These are phyloP conservation scores for Claviceps spartinae DNA, from an alignment of 2,329 filamentous ascomycete species.

Conservation along the genomic window DNA sequence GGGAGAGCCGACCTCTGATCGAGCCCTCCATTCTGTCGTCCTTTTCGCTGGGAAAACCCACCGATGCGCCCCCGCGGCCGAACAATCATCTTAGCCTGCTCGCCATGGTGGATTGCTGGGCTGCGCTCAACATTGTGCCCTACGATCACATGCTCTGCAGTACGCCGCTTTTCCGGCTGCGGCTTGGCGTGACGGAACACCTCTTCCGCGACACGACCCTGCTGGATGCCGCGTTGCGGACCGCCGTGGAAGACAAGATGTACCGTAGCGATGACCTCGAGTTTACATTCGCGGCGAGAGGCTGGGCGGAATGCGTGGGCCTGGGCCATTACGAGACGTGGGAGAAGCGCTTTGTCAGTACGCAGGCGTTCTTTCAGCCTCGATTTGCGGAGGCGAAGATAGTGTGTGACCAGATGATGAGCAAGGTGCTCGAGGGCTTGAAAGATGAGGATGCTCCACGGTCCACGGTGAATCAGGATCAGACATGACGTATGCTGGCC, in stretches of 20 bases:
- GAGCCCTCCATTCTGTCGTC: constrained; percentile 76
- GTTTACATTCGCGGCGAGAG: constrained; percentile 91
- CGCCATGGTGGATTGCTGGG: constrained; percentile 98
- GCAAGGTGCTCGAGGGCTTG: constrained; percentile 78
- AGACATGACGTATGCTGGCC: too few relatives aligned
- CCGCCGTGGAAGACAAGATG: constrained; percentile 76
- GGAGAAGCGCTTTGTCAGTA: constrained; percentile 77
- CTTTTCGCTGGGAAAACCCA: constrained; percentile 66
- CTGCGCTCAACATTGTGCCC: constrained; percentile 78
- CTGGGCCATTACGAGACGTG: constrained; percentile 90
- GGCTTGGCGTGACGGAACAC: constrained; percentile 94
- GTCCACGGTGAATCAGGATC: not conserved
- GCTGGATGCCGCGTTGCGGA: constrained; percentile 72
- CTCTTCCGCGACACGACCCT: constrained; percentile 73
- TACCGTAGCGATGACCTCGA: constrained; percentile 94
- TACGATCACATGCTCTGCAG: constrained; percentile 99
- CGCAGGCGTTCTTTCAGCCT: constrained; percentile 83
- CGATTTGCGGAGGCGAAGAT: constrained; percentile 76
- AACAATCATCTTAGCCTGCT: constrained; percentile 92
- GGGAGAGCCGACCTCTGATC: constrained; percentile 54
- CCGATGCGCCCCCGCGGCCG: constrained; percentile 46
- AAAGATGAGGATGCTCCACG: constrained; percentile 15
- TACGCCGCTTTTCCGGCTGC: constrained; percentile 90
- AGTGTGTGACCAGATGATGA: constrained; percentile 94
- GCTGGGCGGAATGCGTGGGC: constrained; percentile 88